phyloP scores from a whole-genome alignment of 1,139 yeast genomes.

The Suhomyces wounanorum region DNA sequence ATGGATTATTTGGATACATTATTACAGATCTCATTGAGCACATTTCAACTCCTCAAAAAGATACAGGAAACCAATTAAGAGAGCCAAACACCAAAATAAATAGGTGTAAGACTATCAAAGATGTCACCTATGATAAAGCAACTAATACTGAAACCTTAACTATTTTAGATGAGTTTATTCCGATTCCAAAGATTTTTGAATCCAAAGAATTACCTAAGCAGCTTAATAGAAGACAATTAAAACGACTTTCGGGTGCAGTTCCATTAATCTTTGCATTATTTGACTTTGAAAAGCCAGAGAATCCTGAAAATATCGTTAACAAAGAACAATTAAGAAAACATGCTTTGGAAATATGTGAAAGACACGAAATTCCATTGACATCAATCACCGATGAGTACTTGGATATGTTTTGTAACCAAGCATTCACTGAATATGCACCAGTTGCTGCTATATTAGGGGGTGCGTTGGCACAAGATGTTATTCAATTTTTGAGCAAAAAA shows the following conservation, averaged over 20 bases:
- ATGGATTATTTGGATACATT: conserved; percentile 83
- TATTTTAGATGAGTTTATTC: conserved; percentile 54
- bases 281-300: conserved; percentile 33
- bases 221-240: conserved; percentile 56
- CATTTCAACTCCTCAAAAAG: conserved; percentile 42
- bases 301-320: conserved; percentile 30
- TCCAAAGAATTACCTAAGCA: conserved; percentile 44
- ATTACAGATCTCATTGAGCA: conserved; percentile 77
- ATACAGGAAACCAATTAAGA: conserved; percentile 54
- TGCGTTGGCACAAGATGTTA: conserved; percentile 84
- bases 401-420: conserved; percentile 48
- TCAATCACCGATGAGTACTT: conserved; percentile 42
- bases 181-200: conserved; percentile 33
- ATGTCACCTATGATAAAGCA: conserved; percentile 35
- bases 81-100: conserved; percentile 49
- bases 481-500: conserved; percentile 74
- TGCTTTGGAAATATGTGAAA: conserved; percentile 28
- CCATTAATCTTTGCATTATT: conserved; percentile 64
- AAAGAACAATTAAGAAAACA: conserved; percentile 33
- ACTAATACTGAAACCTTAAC: conserved; percentile 55
- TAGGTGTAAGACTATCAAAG: conserved; percentile 51
- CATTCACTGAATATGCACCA: conserved; percentile 75
- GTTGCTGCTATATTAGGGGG: conserved; percentile 92
- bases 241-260: conserved; percentile 58
- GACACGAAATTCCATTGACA: conserved; percentile 39